phyloP scores from a whole-genome alignment of 2,329 filamentous ascomycete species.

The Helminthosporium solani region DNA sequence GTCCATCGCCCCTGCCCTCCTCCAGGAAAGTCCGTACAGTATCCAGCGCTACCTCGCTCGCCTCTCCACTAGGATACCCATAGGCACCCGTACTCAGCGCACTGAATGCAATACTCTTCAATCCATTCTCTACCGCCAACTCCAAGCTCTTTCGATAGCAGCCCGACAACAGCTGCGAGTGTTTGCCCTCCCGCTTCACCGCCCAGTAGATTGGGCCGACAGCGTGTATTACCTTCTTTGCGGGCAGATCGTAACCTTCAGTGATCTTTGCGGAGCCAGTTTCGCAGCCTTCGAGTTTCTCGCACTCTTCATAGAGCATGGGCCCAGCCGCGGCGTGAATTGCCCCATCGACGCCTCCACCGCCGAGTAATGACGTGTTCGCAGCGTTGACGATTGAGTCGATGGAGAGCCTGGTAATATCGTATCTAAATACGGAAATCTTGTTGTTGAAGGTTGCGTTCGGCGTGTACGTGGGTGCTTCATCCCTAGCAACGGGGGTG shows the following conservation, averaged over 20 bases:
- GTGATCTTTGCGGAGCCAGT: constrained; percentile 86
- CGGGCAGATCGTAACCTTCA: constrained; percentile 71
- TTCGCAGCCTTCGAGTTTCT: constrained; percentile 67
- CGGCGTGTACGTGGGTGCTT: constrained; percentile 15
- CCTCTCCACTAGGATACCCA: constrained; percentile 74
- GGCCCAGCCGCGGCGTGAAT: constrained; percentile 83
- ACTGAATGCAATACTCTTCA: constrained; percentile 77
- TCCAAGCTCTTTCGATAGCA: constrained; percentile 74
- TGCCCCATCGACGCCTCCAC: constrained; percentile 76
- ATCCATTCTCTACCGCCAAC: constrained; percentile 66
- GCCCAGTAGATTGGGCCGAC: constrained; percentile 77
- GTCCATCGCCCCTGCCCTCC: constrained; percentile 46
- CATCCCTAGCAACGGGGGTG: constrained; percentile 19
- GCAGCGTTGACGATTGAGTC: constrained; percentile 94
- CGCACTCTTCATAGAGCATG: constrained; percentile 68
- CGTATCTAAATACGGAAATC: constrained; percentile 68
- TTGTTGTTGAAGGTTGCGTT: constrained; percentile 58
- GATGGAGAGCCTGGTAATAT: constrained; percentile 77
- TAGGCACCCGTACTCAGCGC: constrained; percentile 88
- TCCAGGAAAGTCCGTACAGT: constrained; percentile 60
- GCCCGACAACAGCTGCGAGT: constrained; percentile 50
- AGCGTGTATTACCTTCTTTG: constrained; percentile 80
- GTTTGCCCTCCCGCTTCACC: constrained; percentile 40
- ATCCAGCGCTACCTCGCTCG: constrained; percentile 69
- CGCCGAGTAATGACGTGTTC: constrained; percentile 74